Conservation (phyloP, 805 yeast species). For the Candida insectalens region DNA sequence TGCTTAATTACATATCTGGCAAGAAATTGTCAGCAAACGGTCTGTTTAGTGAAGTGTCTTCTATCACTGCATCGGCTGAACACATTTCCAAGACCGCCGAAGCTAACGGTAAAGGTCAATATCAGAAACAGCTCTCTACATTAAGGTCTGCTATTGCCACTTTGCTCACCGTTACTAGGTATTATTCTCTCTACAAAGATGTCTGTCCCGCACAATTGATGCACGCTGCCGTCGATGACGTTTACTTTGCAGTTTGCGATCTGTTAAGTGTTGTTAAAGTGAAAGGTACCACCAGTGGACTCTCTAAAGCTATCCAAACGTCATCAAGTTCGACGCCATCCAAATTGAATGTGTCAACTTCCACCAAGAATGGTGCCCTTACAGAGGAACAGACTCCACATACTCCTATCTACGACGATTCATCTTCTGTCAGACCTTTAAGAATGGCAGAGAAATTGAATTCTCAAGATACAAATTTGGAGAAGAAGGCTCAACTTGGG, state of each 20-base stretch:
- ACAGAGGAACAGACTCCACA: not conserved
- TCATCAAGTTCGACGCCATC: not conserved
- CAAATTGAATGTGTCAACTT: not conserved
- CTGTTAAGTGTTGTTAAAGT: conserved; percentile 45
- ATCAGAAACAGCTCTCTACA: conserved; percentile 7
- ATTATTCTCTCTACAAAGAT: conserved; percentile 53
- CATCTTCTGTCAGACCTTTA: conserved; percentile 55
- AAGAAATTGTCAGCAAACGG: conserved; percentile 23
- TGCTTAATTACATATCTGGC: conserved; percentile 22
- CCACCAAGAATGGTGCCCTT: too few species aligned
- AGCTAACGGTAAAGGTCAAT: conserved; percentile 25
- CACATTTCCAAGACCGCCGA: conserved; percentile 23
- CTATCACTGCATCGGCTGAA: conserved; percentile 37
- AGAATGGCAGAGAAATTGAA: conserved; percentile 51
- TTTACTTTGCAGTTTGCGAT: conserved; percentile 57
- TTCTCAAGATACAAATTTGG: conserved; percentile 1
- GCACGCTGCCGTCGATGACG: conserved; percentile 68
- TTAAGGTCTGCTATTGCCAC: conserved; percentile 65
- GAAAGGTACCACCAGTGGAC: conserved; percentile 6
- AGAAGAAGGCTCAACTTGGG: too few species aligned
- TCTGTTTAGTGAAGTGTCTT: conserved; percentile 43
- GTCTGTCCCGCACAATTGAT: conserved; percentile 62
- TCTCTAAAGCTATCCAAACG: not conserved
- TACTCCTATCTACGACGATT: conserved; percentile 7
- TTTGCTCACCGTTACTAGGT: conserved; percentile 67